phyloP scores from a whole-genome alignment of 371 early-diverging fungal genomes.

The Mucor lusitanicus region DNA sequence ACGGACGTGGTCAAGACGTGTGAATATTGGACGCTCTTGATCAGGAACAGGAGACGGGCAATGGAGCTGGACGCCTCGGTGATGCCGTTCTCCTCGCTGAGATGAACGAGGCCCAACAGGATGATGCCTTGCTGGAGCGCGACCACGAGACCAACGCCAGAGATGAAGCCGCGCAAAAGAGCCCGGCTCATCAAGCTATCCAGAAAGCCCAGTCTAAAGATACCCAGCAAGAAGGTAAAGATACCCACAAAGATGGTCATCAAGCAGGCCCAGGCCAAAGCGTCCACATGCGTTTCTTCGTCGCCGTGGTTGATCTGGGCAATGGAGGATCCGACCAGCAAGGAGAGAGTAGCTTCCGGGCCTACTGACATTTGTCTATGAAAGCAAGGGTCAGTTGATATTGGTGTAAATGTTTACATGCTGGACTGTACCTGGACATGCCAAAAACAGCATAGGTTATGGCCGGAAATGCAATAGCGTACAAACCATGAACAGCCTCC shows the following conservation, averaged over 20 bases:
- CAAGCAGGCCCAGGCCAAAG: conserved; percentile 67
- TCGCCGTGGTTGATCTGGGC: conserved; percentile 73
- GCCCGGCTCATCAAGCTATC: conserved; percentile 93
- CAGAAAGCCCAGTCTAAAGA: conserved; percentile 91
- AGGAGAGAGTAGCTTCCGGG: conserved; percentile 90
- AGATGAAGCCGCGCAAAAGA: conserved; percentile 88
- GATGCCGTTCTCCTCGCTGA: conserved; percentile 49
- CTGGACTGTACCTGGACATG: conserved; percentile 68
- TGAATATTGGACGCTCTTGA: conserved; percentile 44
- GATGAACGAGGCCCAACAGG: conserved; percentile 69
- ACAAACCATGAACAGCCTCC: conserved; percentile 88
- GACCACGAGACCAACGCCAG: conserved; percentile 89
- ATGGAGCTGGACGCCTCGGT: conserved; percentile 75
- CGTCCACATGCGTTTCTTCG: conserved; percentile 47
- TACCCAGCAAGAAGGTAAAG: conserved; percentile 86
- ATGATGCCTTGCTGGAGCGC: conserved; percentile 83
- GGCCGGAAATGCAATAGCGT: conserved; percentile 81
- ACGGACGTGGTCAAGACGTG: conserved; percentile 73
- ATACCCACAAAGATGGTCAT: conserved; percentile 84
- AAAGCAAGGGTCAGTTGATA: background rate
- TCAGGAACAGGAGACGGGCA: conserved; percentile 68
- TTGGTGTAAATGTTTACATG: background rate
- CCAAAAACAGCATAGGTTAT: conserved; percentile 87
- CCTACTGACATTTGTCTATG: conserved; percentile 87
- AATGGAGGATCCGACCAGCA: conserved; percentile 93